phyloP scores from a whole-genome alignment of 805 yeast genomes.

The Yarrowia phangngaensis region DNA sequence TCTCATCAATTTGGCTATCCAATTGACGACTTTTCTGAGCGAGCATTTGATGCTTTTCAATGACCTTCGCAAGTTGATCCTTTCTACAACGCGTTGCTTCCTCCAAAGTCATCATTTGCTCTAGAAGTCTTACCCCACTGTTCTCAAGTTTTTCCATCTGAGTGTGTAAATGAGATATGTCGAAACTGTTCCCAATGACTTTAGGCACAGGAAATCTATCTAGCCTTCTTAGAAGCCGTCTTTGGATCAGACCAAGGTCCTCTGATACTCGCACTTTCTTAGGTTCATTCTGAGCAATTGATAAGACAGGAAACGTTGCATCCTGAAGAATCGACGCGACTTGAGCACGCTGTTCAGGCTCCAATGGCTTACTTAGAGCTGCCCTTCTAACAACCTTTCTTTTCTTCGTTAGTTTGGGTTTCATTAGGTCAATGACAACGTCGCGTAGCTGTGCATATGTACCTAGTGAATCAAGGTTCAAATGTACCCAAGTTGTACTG shows the following conservation, averaged over 20 bases:
- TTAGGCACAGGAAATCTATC: constrained; percentile 18
- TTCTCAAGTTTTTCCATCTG: constrained; percentile 16
- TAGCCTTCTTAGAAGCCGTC: not conserved
- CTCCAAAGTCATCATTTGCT: constrained; percentile 5
- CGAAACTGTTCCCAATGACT: constrained; percentile 6
- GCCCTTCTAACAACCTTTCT: not conserved
- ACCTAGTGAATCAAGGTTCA: constrained; percentile 8
- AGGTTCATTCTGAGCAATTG: constrained; percentile 2
- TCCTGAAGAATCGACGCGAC: constrained; percentile 10
- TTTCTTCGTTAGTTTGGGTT: constrained; percentile 11
- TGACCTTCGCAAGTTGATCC: not conserved
- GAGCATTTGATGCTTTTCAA: constrained; percentile 2
- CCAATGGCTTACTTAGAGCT: not conserved
- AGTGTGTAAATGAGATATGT: not conserved
- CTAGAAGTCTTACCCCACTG: not conserved
- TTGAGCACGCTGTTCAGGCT: not conserved
- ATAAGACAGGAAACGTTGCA: constrained; percentile 3
- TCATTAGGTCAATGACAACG: too few relatives aligned
- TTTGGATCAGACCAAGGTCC: constrained; percentile 12
- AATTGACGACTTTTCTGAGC: constrained; percentile 9
- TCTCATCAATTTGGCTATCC: constrained; percentile 5
- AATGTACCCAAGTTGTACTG: too few relatives aligned
- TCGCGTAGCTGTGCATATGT: constrained; percentile 1
- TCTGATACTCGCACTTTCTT: constrained; percentile 12
- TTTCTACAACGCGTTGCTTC: constrained; percentile 18